These are phyloP conservation scores for Magnolia officinalis DNA, from an alignment of 164 flowering plant species.

Conservation along the genomic window DNA sequence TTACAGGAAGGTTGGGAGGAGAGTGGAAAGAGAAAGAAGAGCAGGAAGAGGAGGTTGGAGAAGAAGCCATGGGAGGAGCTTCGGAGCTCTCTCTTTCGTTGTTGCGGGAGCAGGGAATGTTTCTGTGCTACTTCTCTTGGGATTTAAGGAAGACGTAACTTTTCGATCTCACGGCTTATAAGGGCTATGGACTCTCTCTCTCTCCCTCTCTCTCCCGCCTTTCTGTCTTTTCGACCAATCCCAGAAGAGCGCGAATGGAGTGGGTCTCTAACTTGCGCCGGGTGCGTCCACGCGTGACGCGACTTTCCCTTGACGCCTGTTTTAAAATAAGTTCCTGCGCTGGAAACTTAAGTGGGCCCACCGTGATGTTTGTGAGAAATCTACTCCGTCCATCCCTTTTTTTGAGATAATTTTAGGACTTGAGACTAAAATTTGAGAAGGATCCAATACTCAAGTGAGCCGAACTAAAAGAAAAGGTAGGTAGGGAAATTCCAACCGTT, in stretches of 20 bases:
- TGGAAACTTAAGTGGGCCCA: no score
- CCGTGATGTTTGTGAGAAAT: no score
- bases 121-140: not conserved
- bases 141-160: no score
- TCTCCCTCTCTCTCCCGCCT: not conserved
- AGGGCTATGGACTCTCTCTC: not conserved
- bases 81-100: not conserved
- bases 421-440: no score
- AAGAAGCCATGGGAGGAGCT: not conserved
- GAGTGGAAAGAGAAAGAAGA: slow-evolving; percentile 22
- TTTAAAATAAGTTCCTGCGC: no score
- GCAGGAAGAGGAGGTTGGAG: not conserved
- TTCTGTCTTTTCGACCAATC: no score
- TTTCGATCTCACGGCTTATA: not conserved
- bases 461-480: no score
- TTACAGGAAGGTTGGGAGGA: slow-evolving; percentile 50
- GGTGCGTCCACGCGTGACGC: not conserved
- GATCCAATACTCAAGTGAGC: no score
- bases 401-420: no score
- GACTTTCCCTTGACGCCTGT: no score
- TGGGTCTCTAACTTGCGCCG: not conserved
- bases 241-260: not conserved
- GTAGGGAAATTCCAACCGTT: no score
- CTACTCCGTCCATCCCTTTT: no score
- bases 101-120: not conserved